Base-by-base conservation (phyloP, 2,329 filamentous ascomycete species). In the Xylariales sp. region DNA sequence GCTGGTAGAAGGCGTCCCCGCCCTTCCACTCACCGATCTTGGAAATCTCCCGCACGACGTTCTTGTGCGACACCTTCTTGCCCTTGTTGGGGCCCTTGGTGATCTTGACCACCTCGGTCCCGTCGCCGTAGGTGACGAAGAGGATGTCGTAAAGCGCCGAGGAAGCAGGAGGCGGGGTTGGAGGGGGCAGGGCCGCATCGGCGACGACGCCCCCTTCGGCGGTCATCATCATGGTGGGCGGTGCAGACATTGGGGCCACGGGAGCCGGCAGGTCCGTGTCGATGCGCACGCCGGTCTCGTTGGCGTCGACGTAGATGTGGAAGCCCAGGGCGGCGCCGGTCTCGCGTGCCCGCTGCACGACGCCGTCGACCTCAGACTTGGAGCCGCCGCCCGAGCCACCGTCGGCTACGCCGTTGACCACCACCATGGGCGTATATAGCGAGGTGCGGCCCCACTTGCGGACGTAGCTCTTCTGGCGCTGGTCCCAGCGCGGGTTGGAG, bases 21-120 rank as follows among this genome's bases (percentile, higher is more conserved):
- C 59, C 59, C 14, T 23, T 45, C 59, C 59, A 63, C 40, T 61
- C 55, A 5, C 60, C 60, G 40, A 60, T 49, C 49, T 60, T 61
- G 33, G 45, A 45, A 6, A 61, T 38, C 17, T 53, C 50, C 21
- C 48, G 51, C 2, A 61, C 59, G 2, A 54, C 40, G 37, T 62
- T 59, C 21, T 49, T 50, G 35, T 62, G 56, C 19, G 48, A 40
- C 12, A 63, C 39, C 36, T 60, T 61, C 46, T 60, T 60, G 18
- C 57, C 55, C 49, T 60, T 61, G 44, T 61, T 61, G 4, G 54
- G 50, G 0, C 57, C 59, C 31, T 55, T 55, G 10, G 50, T 48
- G 21, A 61, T 49, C 40, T 61, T 59, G 24, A 61, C 44, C 7
- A 40, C 48, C 25, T 56, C 44, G 12, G 50, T 48, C 7, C 45